Evolutionary conservation across 2,329 filamentous ascomycete species (phyloP).

Genomic region (Colletotrichum paranaense): DNA sequence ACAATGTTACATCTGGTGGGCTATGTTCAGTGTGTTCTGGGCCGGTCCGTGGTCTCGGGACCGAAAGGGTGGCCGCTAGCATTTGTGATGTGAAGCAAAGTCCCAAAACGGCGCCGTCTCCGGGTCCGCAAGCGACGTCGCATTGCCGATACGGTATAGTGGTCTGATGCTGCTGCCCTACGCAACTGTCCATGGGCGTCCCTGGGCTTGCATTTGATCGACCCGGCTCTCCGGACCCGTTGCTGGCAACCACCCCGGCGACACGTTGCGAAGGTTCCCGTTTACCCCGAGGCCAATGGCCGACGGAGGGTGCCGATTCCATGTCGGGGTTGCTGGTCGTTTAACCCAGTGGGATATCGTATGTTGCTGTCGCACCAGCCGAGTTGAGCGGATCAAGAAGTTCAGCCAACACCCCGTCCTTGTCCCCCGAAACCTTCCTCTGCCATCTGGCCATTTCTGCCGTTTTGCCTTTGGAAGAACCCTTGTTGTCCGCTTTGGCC

Average conservation of each 20-base stretch:
- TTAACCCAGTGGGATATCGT: conserved; percentile 11
- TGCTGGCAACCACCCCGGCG: not conserved
- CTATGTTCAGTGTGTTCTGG: not conserved
- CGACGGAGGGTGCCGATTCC: not conserved
- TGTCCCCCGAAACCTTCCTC: not conserved
- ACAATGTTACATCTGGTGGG: not conserved
- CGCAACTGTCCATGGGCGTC: conserved; percentile 22
- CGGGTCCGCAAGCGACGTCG: conserved; percentile 10
- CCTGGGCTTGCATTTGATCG: conserved; percentile 27
- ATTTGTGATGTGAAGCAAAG: not conserved
- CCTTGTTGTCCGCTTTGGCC: conserved; percentile 25
- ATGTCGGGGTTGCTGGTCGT: not conserved
- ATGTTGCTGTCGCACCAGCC: conserved; percentile 11
- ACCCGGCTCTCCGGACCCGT: conserved; percentile 25
- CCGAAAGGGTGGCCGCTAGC: conserved; percentile 15
- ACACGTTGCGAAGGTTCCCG: conserved; percentile 9
- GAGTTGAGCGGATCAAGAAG: not conserved
- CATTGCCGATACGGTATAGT: conserved; percentile 24
- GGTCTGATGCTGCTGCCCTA: conserved; percentile 15
- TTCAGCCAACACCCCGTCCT: not conserved
- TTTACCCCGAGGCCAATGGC: conserved; percentile 9
- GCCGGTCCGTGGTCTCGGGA: conserved; percentile 26
- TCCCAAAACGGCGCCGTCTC: conserved; percentile 25
- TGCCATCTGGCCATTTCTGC: not conserved
- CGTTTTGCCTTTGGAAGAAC: conserved; percentile 9